Evolutionary conservation across 371 early-diverging fungal genomes (phyloP), one percentile per base, ranked within the genome.

Genomic region (Mucor irregularis): DNA sequence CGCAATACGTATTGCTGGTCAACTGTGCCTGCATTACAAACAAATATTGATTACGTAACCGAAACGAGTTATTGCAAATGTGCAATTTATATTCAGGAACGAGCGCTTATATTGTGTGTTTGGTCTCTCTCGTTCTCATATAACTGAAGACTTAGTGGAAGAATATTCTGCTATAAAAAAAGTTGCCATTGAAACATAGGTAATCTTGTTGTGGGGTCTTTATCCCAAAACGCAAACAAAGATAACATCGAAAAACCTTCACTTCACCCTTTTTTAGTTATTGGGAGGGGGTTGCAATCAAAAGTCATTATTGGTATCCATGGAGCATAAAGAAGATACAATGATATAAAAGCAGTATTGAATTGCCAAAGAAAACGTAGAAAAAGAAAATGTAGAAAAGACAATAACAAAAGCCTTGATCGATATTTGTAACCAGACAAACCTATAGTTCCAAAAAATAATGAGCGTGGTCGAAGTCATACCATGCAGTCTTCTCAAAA

Each of bases 341-440:
- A 64, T 55, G 9, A 50, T 58, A 44, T 45, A 44, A 42, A 42
- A 31, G 24, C 31, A 58, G 24, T 64, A 64, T 29, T 14, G 31
- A 38, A 64, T 64, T 58, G 63, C 58, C 35, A 53, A 54, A 34
- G 52, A 51, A 21, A 40, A 40, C 9, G 40, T 30, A 42, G 28
- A 35, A 28, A 28, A 50, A 37, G 28, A 37, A 38, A 50, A 26
- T 28, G 19, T 26, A 30, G 30, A 28, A 39, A 39, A 40, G 40
- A 29, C 52, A n/a, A 19, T 30, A 11, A 2, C 29, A 29, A 19
- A 29, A 8, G 52, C 17, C 16, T 16, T 50, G 19, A 5, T 28
- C 28, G 39, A 50, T 1, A 39, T 50, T 38, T 50, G 50, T 17
- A 26, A 50, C 38, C 38, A 50, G 13, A 50, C 50, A 24, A 48